Conservation (phyloP, 345 rosid species). For the Citrus hindsii region DNA sequence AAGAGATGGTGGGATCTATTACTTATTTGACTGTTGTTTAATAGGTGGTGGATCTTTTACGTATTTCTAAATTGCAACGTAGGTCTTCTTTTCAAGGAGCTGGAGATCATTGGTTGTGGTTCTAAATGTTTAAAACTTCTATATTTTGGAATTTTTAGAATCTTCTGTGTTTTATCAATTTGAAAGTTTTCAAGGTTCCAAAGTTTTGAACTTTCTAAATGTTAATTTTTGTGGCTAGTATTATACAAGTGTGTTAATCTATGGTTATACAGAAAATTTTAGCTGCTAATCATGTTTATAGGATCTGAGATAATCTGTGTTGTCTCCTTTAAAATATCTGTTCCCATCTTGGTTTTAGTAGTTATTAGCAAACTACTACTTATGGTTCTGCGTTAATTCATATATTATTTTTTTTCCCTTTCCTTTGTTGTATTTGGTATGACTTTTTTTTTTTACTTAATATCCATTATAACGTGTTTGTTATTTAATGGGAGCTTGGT, state of each 20-base stretch:
- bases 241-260: neutral
- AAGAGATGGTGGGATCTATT: constrained; percentile 2
- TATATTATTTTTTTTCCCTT: neutral
- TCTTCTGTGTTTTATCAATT: neutral
- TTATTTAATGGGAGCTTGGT: neutral
- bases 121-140: neutral
- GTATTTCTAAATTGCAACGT: neutral
- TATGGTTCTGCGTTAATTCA: neutral
- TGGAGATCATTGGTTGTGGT: neutral
- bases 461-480: neutral
- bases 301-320: neutral
- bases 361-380: neutral
- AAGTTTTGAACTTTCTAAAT: neutral
- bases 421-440: neutral
- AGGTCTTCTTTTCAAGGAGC: neutral
- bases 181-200: neutral
- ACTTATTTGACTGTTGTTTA: constrained; percentile 9
- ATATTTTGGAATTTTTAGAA: neutral
- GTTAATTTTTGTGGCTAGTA: neutral
- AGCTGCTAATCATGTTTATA: constrained; percentile 12
- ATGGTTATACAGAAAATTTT: neutral
- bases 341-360: constrained; percentile 15
- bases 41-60: constrained; percentile 10
- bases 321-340: neutral
- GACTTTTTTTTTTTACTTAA: neutral